Evolutionary conservation across 306 rosid genomes (phyloP), one percentile per base, ranked within the genome.

Genomic region (Urtica urens): DNA sequence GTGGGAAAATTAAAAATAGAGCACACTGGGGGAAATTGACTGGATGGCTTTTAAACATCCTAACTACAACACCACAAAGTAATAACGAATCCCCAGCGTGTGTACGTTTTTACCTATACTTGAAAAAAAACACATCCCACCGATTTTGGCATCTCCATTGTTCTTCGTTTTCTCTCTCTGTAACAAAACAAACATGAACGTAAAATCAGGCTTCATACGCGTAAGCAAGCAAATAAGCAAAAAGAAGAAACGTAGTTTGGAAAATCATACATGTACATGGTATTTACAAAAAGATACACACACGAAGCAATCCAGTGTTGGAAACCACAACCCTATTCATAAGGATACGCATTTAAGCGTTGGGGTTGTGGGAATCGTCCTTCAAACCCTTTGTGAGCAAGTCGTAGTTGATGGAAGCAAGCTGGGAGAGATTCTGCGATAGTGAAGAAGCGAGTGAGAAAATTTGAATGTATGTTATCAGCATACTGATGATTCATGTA

Each of bases 351-450:
- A 57, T 69, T 60, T 72, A 79, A 37, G 76, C 58, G 56, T 86
- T 67, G 28, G 77, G 72, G 58, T 82, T 69, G 33, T 79, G 10
- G 9, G 81, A 78, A 23, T 92, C 99, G 28, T 85, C 96, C 77
- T 85, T 81, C 71, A 58, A 82, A 67, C 94, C 95, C 75, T 92
- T 85, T 21, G 87, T 66, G 54, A 92, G 93, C 69, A 82, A 78
- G 66, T 92, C 99, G 44, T 92, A 92, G 76, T 92, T 92, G 93
- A 92, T 92, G 57, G 99, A 92, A 21, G 94, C 99, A 60, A 92
- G 94, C 93, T 92, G 94, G 35, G 99, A 92, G 66, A 92, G 95
- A 75, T 92, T 92, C 99, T 92, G 86, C 68, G 65, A 50, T 38
- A 51, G 71, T 54, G 49, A 37, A 59, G 15, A 49, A 50, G 18